Conservation (phyloP, 345 rosid species). For the Lumnitzera racemosa region DNA sequence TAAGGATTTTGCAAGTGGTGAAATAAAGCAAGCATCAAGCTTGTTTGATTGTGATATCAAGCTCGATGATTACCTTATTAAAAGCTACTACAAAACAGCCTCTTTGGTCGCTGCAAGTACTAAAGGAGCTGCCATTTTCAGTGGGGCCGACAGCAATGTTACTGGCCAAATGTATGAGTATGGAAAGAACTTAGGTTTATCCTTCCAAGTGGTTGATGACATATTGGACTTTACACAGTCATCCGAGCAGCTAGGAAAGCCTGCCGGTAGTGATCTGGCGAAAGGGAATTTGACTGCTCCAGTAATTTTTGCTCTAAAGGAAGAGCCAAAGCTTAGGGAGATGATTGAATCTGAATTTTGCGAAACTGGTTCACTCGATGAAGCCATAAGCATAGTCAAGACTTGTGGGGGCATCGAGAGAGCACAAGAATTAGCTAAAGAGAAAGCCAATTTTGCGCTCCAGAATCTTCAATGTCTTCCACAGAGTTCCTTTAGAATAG, state of each 20-base stretch:
- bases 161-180: constrained; percentile 65
- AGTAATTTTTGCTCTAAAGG: constrained; percentile 70
- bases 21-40: constrained; percentile 94
- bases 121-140: constrained; percentile 86
- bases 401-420: constrained; percentile 62
- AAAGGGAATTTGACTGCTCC: constrained; percentile 95
- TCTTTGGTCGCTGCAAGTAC: constrained; percentile 92
- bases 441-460: constrained; percentile 76
- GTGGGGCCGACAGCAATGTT: constrained; percentile 45
- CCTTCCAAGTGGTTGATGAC: constrained; percentile 91
- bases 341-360: constrained; percentile 87
- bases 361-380: constrained; percentile 71
- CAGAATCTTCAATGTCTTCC: constrained; percentile 67
- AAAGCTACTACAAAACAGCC: constrained; percentile 93
- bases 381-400: constrained; percentile 64
- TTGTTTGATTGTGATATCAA: constrained; percentile 75
- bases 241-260: constrained; percentile 89
- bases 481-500: constrained; percentile 38
- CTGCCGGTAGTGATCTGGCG: constrained; percentile 74
- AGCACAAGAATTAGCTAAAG: constrained; percentile 68
- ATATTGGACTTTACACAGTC: constrained; percentile 91
- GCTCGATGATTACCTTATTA: constrained; percentile 79
- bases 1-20: constrained; percentile 97
- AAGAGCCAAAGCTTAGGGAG: constrained; percentile 70
- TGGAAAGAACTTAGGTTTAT: constrained; percentile 87